Conservation (phyloP, 176 grass and related monocot species). For the Cymbopogon citratus region DNA sequence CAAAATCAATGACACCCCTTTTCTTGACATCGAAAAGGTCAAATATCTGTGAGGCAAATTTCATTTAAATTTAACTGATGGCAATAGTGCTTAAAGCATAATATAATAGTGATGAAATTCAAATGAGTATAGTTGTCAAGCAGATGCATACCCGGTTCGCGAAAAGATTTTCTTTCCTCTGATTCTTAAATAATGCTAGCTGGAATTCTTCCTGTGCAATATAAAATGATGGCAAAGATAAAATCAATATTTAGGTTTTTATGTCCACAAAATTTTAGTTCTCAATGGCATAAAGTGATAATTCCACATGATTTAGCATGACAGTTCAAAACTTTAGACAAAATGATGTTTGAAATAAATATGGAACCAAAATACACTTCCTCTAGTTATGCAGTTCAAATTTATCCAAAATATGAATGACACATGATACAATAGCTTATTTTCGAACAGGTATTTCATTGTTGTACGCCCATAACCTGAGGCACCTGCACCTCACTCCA, state of each 20-base stretch:
- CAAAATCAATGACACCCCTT: conserved; percentile 86
- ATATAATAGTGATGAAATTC: background rate
- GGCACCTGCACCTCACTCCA: background rate
- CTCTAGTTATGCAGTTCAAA: background rate
- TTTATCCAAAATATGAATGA: background rate
- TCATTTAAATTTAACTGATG: conserved; percentile 23
- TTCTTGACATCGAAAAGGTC: conserved; percentile 95
- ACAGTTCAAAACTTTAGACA: background rate
- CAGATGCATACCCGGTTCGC: conserved; percentile 67
- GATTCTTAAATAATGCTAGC: conserved; percentile 87
- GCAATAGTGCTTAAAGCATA: background rate
- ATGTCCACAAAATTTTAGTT: background rate
- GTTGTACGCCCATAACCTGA: background rate
- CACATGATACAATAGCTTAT: background rate
- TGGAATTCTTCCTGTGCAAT: conserved; percentile 86
- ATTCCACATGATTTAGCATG: background rate
- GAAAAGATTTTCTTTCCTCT: conserved; percentile 90
- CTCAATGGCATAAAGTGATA: background rate
- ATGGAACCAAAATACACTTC: background rate
- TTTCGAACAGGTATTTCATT: background rate
- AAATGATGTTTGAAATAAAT: background rate
- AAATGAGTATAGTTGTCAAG: conserved; percentile 11
- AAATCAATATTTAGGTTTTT: background rate
- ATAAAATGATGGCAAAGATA: background rate
- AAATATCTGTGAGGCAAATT: conserved; percentile 62